Evolutionary conservation across 148 eudicot genomes (phyloP).

Genomic region (Chenopodium quinoa): DNA sequence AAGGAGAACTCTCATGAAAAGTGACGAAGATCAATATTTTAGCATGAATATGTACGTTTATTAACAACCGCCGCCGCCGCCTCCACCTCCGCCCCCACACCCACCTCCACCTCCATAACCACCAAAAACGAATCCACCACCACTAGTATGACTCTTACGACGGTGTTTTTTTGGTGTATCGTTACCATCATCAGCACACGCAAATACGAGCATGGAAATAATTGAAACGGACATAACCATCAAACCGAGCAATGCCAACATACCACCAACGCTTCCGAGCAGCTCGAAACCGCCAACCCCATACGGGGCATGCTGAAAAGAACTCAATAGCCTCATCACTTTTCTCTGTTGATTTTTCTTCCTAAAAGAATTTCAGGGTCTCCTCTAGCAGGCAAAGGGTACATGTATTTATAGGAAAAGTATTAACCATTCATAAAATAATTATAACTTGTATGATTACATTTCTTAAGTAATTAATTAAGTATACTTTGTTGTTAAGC

Average conservation of each 20-base stretch:
- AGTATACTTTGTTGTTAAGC: too few relatives aligned
- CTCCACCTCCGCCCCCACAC: background rate
- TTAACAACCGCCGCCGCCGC: background rate
- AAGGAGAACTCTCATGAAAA: too few relatives aligned
- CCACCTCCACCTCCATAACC: slow-evolving; percentile 3
- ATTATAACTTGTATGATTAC: too few relatives aligned
- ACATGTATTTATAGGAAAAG: too few relatives aligned
- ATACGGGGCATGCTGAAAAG: background rate
- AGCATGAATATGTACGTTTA: too few relatives aligned
- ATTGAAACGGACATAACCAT: slow-evolving; percentile 11
- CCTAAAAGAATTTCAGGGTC: too few relatives aligned
- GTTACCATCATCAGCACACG: slow-evolving; percentile 6
- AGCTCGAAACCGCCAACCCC: background rate
- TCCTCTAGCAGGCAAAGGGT: too few relatives aligned
- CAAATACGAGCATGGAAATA: slow-evolving; percentile 20
- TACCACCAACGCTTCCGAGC: background rate
- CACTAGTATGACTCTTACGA: background rate
- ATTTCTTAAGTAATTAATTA: too few relatives aligned
- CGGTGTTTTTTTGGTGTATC: background rate
- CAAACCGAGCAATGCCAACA: slow-evolving; percentile 8
- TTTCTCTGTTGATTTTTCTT: too few relatives aligned
- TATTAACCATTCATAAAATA: too few relatives aligned
- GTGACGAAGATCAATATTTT: too few relatives aligned
- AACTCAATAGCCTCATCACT: background rate
- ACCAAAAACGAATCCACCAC: background rate